Base-by-base conservation (phyloP, 2,329 filamentous ascomycete species). In the Stenocarpella maydis region DNA sequence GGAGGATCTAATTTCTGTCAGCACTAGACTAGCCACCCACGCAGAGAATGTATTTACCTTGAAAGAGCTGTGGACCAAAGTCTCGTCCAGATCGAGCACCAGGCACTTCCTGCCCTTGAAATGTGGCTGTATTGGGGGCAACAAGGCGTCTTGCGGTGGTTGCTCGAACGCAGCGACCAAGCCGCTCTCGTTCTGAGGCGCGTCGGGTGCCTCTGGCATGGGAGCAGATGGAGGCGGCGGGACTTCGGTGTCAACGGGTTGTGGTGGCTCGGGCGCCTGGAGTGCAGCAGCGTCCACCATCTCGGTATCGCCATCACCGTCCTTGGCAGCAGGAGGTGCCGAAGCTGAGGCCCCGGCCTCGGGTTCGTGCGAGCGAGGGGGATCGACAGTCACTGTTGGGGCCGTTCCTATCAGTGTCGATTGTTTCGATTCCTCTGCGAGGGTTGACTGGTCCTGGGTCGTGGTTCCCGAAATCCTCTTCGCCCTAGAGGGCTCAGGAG, bases 1-100 rank as follows among this genome's bases (percentile, higher is more conserved):
- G 95, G 54, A 99, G 87, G 74, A 98, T 96, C 95, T 98, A 77
- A 66, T 24, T 8, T 15, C 52, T 39, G 37, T 53, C 17, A 67
- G 52, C 28, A 14, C 47, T 1, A 45, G 26, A 21, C 28, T n/a
- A 19, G 5, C 21, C 41, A 61, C 7, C 21, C 26, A 12, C n/a
- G 19, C 39, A n/a, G 19, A 69, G 24, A 24, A 58, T 72, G 12
- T 61, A 31, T 84, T 74, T 81, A 97, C 95, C 88, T 99, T 99
- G 83, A 99, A 99, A 75, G 96, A 98, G 80, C 96, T 98, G 83
- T 99, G 96, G 28, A 99, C 96, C 65, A 99, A 83, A 1, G 96
- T 99, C 81, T 99, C 96, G 75, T 99, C 96, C 71, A 99, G 84
- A 83, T 99, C 96, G 54, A 99, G 86, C 21, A 99, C 95, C 49